Conservation (phyloP, 345 rosid genomes). For the Gossypium australe region DNA sequence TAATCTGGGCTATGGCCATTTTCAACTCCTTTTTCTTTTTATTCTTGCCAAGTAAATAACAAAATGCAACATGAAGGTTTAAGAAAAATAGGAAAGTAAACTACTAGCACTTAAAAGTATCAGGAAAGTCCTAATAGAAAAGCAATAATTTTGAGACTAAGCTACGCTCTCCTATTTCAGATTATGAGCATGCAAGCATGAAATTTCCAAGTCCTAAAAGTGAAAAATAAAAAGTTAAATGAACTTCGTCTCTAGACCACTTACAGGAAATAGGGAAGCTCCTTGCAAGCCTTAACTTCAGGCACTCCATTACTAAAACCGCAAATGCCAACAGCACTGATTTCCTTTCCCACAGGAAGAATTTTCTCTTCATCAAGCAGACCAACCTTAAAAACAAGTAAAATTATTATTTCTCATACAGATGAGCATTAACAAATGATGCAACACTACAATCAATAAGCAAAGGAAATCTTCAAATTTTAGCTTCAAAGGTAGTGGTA, state of each 20-base stretch:
- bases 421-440: not conserved
- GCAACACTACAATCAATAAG: not conserved
- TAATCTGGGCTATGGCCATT: not conserved
- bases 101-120: not conserved
- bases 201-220: not conserved
- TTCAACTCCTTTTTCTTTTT: not conserved
- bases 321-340: constrained; percentile 67
- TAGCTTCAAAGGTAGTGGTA: not conserved
- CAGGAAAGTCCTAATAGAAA: not conserved
- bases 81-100: not conserved
- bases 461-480: not conserved
- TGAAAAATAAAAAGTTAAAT: not conserved
- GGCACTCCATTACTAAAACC: constrained; percentile 53
- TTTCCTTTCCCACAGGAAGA: constrained; percentile 67
- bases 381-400: constrained; percentile 52
- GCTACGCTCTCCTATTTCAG: not conserved
- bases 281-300: constrained; percentile 73
- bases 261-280: constrained; percentile 93
- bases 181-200: not conserved
- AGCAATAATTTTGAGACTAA: not conserved
- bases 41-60: not conserved
- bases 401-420: constrained; percentile 3
- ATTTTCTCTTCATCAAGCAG: constrained; percentile 90
- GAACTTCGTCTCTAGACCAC: constrained; percentile 12
- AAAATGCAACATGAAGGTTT: not conserved